Percentiles rank a stretch among this genome's conserved stretches.
Evolutionary conservation across 73 alveolate species (phyloP).

Genomic region (Paramecium biaurelia): DNA sequence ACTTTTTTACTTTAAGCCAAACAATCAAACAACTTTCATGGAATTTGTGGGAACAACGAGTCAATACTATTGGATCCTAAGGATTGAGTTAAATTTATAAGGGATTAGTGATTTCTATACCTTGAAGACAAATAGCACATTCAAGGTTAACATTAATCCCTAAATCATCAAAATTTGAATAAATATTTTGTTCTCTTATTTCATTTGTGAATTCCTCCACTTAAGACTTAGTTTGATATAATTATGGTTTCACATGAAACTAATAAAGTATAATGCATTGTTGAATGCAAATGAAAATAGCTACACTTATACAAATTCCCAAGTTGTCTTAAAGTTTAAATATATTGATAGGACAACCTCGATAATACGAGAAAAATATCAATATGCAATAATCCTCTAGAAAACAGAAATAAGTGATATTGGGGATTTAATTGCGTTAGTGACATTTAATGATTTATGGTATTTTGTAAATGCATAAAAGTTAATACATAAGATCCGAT

Average conservation of each 20-base stretch:
- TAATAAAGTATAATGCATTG: not conserved
- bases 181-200: not conserved
- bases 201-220: not conserved
- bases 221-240: not conserved
- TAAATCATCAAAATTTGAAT: not conserved
- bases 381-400: slow-evolving; percentile 30
- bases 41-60: not conserved
- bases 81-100: not conserved
- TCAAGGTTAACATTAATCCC: not conserved
- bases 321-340: not conserved
- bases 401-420: not conserved
- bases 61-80: not conserved
- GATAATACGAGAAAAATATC: not conserved
- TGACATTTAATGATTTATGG: slow-evolving; percentile 11
- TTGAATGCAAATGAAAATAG: not conserved
- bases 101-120: not conserved
- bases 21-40: slow-evolving; percentile 28
- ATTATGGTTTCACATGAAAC: not conserved
- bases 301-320: slow-evolving; percentile 19
- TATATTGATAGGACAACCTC: slow-evolving; percentile 11
- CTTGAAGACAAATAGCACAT: slow-evolving; percentile 11
- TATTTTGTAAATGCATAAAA: not conserved
- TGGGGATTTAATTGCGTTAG: not conserved
- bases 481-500: slow-evolving; percentile 38
- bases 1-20: slow-evolving; percentile 20